These are phyloP conservation scores for Aureobasidium mangrovei DNA, from an alignment of 2,329 filamentous ascomycete species.

Conservation along the genomic window DNA sequence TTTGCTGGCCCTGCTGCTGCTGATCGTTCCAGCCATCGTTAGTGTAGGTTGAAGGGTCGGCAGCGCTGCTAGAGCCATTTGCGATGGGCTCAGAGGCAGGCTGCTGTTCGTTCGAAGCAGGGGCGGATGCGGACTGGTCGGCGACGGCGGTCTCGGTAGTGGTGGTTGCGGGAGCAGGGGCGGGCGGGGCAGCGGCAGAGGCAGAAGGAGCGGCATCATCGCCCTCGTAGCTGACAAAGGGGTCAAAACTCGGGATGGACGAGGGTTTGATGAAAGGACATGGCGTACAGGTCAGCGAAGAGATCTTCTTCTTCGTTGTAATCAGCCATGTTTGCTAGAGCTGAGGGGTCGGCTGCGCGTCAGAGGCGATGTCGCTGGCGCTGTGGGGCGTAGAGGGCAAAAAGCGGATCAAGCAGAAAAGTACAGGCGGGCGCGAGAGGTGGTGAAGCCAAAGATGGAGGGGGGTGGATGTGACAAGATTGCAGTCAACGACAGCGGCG, in stretches of 20 bases:
- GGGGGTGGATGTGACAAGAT: background rate
- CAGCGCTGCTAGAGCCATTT: conserved; percentile 11
- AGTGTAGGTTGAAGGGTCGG: background rate
- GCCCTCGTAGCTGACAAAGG: conserved; percentile 51
- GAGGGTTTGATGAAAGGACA: background rate
- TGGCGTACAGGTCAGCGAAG: conserved; percentile 82
- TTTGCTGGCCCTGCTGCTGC: conserved; percentile 8
- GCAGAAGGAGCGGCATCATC: conserved; percentile 42
- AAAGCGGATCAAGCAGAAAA: background rate
- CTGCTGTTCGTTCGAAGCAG: background rate
- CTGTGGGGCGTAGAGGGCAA: background rate
- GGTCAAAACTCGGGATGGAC: conserved; percentile 11
- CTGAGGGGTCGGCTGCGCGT: conserved; percentile 11
- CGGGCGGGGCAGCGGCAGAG: background rate
- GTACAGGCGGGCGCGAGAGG: background rate
- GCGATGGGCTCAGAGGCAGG: conserved; percentile 10
- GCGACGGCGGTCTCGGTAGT: background rate
- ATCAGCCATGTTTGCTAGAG: conserved; percentile 57
- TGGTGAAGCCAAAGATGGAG: background rate
- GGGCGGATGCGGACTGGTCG: background rate
- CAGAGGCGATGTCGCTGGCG: background rate
- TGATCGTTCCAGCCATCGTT: conserved; percentile 9
- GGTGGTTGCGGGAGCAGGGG: conserved; percentile 7
- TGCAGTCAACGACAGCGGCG: background rate
- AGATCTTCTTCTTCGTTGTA: conserved; percentile 81